Conservation (phyloP, 441 rosid species). For the Aquilaria agallochum region DNA sequence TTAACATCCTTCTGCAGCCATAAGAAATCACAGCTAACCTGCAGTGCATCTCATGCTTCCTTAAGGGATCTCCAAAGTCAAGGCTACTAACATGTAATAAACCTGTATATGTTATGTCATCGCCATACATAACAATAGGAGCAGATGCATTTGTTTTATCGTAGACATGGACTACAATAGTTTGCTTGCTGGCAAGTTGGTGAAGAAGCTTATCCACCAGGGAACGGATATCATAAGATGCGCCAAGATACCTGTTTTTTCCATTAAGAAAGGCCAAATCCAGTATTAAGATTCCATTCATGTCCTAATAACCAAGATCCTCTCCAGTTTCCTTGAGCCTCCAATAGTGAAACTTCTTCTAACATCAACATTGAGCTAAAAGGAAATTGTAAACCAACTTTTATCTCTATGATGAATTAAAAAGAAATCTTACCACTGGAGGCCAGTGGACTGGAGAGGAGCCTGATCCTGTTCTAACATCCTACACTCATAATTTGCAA, state of each 20-base stretch:
- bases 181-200: constrained; percentile 94
- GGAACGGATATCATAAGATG: constrained; percentile 96
- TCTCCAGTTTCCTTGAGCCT: constrained; percentile 4
- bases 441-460: background rate
- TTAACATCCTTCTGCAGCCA: constrained; percentile 8
- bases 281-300: constrained; percentile 8
- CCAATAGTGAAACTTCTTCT: background rate
- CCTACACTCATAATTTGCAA: background rate
- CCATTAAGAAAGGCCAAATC: background rate
- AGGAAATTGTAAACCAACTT: background rate
- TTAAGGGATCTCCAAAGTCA: constrained; percentile 91
- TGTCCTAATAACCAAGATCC: background rate
- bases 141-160: constrained; percentile 76
- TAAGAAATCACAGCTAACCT: constrained; percentile 42
- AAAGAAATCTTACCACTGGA: too few relatives aligned
- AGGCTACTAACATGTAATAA: constrained; percentile 55
- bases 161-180: constrained; percentile 85
- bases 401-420: too few relatives aligned
- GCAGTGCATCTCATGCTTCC: constrained; percentile 98
- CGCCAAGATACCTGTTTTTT: constrained; percentile 75
- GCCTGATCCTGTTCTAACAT: too few relatives aligned
- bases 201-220: constrained; percentile 94
- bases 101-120: constrained; percentile 63
- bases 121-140: constrained; percentile 82
- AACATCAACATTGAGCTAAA: background rate